Base-by-base conservation (phyloP, 2,329 filamentous ascomycete genomes). In the Neopestalotiopsis sp. region DNA sequence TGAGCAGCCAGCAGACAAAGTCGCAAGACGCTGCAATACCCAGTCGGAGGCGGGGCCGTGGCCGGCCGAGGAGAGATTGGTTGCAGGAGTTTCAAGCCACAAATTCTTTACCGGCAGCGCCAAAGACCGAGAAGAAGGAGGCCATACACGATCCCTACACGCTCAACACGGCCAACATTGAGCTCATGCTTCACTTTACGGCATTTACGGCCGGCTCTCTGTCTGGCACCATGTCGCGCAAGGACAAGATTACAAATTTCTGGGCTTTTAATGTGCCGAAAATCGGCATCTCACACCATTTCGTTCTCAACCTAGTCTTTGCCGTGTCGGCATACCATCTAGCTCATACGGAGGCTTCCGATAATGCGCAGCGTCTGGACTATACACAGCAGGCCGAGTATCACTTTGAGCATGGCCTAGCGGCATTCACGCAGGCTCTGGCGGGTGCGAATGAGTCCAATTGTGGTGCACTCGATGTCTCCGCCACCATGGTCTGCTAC, bases 181-280 rank as follows among this genome's bases (percentile, higher is more conserved):
- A 78, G 69, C 71, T 78, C 12, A 73, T 78, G 32, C 73, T 77
- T 40, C 74, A 78, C 34, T 78, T 76, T 53, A 72, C 76, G 30
- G 67, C 72, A 45, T 68, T 72, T 38, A 77, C 76, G 1, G 71
- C 76, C 2, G 58, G 42, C 24, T 78, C 71, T 13, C 71, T 78
- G 1, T 70, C 70, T 2, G 56, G 65, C 3, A 53, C 12, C 17
- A 62, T 67, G 20, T 71, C 75, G 34, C 68, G 69, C 57, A 30
- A 67, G 13, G 67, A 73, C 40, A 71, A 68, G 28, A 73, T 77
- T 28, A 66, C 67, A 53, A 61, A 67, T n/a, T 78, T 78, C 65
- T 78, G 77, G 76, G 67, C 72, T 10, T 71, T 69, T 3, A 78
- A 78, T 53, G 75, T 74, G 13, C 75, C 77, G 3, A 68, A 73